phyloP scores from a whole-genome alignment of 495 filamentous ascomycete species.

The Podospora anserina region DNA sequence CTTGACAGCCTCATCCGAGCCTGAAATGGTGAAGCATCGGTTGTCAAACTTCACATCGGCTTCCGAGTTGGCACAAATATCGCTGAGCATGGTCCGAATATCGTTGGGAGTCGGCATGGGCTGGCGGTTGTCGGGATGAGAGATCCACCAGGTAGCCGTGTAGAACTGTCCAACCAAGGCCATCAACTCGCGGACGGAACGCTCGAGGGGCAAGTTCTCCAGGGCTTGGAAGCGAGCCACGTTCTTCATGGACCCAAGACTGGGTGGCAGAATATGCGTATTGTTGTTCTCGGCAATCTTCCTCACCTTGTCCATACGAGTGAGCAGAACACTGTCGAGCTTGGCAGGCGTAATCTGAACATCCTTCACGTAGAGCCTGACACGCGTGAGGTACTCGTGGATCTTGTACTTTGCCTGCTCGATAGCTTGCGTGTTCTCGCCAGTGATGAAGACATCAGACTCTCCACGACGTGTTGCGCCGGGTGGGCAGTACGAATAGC shows the following conservation, averaged over 20 bases:
- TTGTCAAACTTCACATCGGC: conserved; percentile 94
- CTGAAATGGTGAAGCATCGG: conserved; percentile 86
- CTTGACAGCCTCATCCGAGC: conserved; percentile 93
- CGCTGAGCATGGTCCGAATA: conserved; percentile 83
- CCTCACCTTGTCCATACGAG: conserved; percentile 89
- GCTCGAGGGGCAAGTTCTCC: conserved; percentile 88
- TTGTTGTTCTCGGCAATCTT: conserved; percentile 98
- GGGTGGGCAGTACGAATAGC: conserved; percentile 82
- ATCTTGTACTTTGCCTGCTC: conserved; percentile 82
- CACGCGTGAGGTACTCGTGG: conserved; percentile 69
- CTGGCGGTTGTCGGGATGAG: conserved; percentile 67
- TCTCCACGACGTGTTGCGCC: conserved; percentile 75
- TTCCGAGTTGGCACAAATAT: conserved; percentile 93
- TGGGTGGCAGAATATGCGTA: conserved; percentile 85
- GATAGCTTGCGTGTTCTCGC: conserved; percentile 75
- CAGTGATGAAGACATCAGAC: conserved; percentile 90
- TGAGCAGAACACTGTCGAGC: conserved; percentile 87
- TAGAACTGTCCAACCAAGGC: conserved; percentile 92
- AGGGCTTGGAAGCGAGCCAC: conserved; percentile 85
- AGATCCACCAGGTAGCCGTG: conserved; percentile 92
- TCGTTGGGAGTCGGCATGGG: conserved; percentile 67
- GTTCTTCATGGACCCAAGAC: conserved; percentile 73
- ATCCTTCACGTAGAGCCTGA: conserved; percentile 87
- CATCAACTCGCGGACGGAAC: conserved; percentile 93
- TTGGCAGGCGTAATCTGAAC: conserved; percentile 80